Evolutionary conservation across 2,329 filamentous ascomycete species (phyloP).

Genomic region (Davidsoniella virescens): DNA sequence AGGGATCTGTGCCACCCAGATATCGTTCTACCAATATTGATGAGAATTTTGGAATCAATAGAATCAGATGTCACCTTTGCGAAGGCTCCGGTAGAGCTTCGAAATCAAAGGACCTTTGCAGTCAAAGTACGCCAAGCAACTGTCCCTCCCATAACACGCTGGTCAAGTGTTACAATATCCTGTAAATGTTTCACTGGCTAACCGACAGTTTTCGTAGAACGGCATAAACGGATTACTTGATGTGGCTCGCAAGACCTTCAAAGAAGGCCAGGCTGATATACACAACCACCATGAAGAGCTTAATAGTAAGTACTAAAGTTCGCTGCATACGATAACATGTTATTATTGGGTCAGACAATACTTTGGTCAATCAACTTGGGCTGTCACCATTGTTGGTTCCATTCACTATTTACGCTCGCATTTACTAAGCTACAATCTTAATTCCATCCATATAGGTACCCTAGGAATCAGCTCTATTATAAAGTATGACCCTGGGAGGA

Average conservation of each 20-base stretch:
- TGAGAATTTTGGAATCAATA: constrained; percentile 51
- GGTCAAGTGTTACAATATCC: not conserved
- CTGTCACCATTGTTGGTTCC: too few species aligned
- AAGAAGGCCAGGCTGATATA: constrained; percentile 69
- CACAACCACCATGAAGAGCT: constrained; percentile 53
- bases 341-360: too few species aligned
- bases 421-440: not conserved
- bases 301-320: constrained; percentile 31
- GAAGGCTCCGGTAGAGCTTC: constrained; percentile 63
- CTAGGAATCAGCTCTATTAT: constrained; percentile 47
- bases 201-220: constrained; percentile 28
- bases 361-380: too few species aligned
- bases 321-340: not conserved
- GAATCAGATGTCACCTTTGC: constrained; percentile 71
- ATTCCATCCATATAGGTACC: constrained; percentile 24
- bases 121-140: constrained; percentile 41
- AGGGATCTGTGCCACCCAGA: constrained; percentile 51
- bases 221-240: constrained; percentile 76
- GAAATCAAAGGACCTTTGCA: constrained; percentile 82
- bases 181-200: not conserved
- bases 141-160: not conserved
- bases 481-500: constrained; percentile 60
- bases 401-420: not conserved
- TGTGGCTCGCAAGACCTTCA: constrained; percentile 76
- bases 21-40: constrained; percentile 42